These are phyloP conservation scores for Trichoderma brevicompactum DNA, from an alignment of 2,329 filamentous ascomycete species.

Conservation along the genomic window DNA sequence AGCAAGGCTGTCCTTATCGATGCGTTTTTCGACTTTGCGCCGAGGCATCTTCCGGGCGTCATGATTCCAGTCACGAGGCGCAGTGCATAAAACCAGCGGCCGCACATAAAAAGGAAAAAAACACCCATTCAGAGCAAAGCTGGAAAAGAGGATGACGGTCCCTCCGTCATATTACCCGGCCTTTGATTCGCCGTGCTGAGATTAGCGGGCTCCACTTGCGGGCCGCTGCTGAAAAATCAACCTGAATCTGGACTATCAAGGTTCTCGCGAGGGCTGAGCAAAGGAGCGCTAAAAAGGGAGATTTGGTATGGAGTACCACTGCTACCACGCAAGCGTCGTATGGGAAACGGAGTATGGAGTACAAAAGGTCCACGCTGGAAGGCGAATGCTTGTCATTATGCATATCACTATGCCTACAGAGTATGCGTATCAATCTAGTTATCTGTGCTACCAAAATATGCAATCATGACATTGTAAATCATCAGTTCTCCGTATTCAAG, in stretches of 20 bases:
- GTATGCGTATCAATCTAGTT: no score
- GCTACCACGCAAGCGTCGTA: no score
- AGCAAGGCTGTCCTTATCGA: no score
- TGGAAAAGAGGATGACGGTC: no score
- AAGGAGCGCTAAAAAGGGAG: no score
- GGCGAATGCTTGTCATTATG: no score
- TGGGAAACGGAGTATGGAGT: not conserved
- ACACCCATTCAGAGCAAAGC: not conserved
- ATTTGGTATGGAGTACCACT: not conserved
- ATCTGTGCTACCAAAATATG: no score
- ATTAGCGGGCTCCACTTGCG: not conserved
- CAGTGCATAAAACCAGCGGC: not conserved
- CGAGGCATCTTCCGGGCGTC: no score
- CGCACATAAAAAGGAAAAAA: not conserved
- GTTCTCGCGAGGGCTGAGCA: slow-evolving; percentile 7
- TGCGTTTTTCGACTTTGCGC: no score
- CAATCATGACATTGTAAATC: no score
- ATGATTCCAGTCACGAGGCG: not conserved
- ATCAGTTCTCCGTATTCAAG: no score
- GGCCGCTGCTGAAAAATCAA: slow-evolving; percentile 13
- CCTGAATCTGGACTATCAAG: slow-evolving; percentile 8
- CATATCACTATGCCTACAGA: no score
- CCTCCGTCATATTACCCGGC: not conserved
- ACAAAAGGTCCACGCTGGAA: not conserved
- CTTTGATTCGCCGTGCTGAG: slow-evolving; percentile 1